phyloP scores from a whole-genome alignment of 2,329 filamentous ascomycete species.

The Thermothelomyces thermophilus region DNA sequence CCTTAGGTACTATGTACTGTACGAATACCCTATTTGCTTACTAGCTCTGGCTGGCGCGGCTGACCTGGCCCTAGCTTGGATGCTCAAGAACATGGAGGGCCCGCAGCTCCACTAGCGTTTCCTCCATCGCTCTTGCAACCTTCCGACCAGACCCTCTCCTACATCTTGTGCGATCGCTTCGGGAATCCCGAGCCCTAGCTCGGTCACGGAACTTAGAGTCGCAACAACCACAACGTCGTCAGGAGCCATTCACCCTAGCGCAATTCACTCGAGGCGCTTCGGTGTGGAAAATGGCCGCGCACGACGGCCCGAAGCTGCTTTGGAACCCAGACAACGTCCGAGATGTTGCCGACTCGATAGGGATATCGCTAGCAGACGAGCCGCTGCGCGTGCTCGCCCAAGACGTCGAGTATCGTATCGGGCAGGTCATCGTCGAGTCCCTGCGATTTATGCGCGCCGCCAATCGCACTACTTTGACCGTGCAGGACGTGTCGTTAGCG shows the following conservation, averaged over 20 bases:
- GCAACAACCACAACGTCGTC: neutral
- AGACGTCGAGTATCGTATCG: slow-evolving; percentile 91
- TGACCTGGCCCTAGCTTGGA: no score
- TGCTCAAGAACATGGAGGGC: no score
- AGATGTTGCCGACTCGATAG: slow-evolving; percentile 93
- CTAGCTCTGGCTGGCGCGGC: no score
- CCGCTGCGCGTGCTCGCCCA: slow-evolving; percentile 81
- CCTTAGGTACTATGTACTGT: no score
- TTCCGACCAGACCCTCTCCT: no score
- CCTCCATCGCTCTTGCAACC: no score
- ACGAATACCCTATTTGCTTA: no score
- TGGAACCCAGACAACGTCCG: slow-evolving; percentile 97
- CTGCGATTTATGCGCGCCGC: slow-evolving; percentile 94
- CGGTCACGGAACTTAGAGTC: no score
- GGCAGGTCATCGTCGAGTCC: slow-evolving; percentile 88
- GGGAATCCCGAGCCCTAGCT: no score
- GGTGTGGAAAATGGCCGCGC: slow-evolving; percentile 19
- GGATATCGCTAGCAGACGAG: slow-evolving; percentile 77
- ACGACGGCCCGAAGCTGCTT: slow-evolving; percentile 50
- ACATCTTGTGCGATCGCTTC: no score
- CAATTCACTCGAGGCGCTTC: neutral
- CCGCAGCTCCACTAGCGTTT: no score
- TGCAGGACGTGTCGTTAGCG: slow-evolving; percentile 83
- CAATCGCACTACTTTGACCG: slow-evolving; percentile 78
- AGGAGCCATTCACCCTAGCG: neutral